Base-by-base conservation (phyloP, 768 basidiomycete species). In the Clathrus columnatus region DNA sequence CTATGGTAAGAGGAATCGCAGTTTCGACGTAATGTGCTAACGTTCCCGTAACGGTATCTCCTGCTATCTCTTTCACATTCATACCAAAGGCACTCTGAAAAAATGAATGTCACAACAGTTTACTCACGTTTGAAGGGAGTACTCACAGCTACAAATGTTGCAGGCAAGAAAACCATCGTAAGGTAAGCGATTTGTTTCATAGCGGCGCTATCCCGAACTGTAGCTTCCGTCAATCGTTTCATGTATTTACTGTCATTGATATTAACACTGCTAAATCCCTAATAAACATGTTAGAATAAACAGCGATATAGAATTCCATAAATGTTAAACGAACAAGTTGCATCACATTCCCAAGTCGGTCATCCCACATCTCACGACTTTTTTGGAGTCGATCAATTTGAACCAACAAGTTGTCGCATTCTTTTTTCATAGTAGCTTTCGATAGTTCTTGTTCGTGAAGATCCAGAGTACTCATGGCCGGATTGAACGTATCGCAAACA, bases 231-330 rank as follows among this genome's bases (percentile, higher is more conserved):
- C 65, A 83, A 70, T 23, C 70, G 57, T 50, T 75, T 67, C 78
- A 80, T 81, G 10, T 71, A 69, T 51, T 58, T 70, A 63, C 76
- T 81, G 57, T 84, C 82, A 1, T 68, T 68, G 48, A 83, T 79
- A 59, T 80, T 83, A 26, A 83, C 79, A 46, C 67, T 76, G 48
- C 77, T 77, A 61, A 83, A 83, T 4, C 79, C 80, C 82, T 82
- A 51, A n/a, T n/a, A n/a, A n/a, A n/a, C n/a, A n/a, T n/a, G n/a
- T n/a, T n/a, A n/a, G n/a, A n/a, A n/a, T n/a, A n/a, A n/a, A n/a
- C n/a, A n/a, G n/a, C n/a, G n/a, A n/a, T n/a, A n/a, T n/a, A n/a
- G n/a, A n/a, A n/a, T n/a, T n/a, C n/a, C n/a, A n/a, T n/a, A n/a
- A n/a, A n/a, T n/a, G n/a, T n/a, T n/a, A 20, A 28, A 57, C 56